Evolutionary conservation across 2,329 filamentous ascomycete species (phyloP).

Genomic region (Monosporascus sp.): DNA sequence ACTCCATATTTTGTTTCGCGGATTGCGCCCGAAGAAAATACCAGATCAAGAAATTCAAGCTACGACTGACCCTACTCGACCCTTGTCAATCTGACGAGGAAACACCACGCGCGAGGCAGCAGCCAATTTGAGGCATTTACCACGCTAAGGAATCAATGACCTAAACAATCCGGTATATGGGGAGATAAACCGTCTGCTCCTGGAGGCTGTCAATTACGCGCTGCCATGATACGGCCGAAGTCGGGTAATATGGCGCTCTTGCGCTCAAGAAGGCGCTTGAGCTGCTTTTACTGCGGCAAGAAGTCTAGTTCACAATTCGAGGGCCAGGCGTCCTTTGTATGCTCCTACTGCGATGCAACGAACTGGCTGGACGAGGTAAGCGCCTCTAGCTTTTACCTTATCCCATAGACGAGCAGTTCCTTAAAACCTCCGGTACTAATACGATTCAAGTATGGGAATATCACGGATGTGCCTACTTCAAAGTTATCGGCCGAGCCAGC

Average conservation of each 20-base stretch:
- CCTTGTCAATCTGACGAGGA: too few relatives aligned
- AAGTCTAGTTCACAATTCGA: slow-evolving; percentile 58
- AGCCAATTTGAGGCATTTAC: not conserved
- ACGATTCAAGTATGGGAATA: slow-evolving; percentile 68
- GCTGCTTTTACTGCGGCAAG: slow-evolving; percentile 81
- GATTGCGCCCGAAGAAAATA: not conserved
- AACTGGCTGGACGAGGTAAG: slow-evolving; percentile 85
- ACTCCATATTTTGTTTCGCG: not conserved
- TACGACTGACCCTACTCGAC: not conserved
- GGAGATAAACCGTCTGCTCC: not conserved
- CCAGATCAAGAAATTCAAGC: not conserved
- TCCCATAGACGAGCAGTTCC: not conserved
- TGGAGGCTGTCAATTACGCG: slow-evolving; percentile 1
- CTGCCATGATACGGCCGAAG: slow-evolving; percentile 1
- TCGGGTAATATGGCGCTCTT: slow-evolving; percentile 19
- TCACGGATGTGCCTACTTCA: slow-evolving; percentile 75
- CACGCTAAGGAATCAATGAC: not conserved
- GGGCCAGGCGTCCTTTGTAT: slow-evolving; percentile 63
- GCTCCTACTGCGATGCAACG: slow-evolving; percentile 73
- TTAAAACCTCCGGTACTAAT: slow-evolving; percentile 16
- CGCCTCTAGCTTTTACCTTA: slow-evolving; percentile 6
- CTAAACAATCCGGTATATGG: not conserved
- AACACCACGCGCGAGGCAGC: not conserved
- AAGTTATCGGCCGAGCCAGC: slow-evolving; percentile 44
- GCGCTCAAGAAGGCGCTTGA: slow-evolving; percentile 36